Base-by-base conservation (phyloP, 2,329 filamentous ascomycete genomes). In the Cladophialophora exuberans region DNA sequence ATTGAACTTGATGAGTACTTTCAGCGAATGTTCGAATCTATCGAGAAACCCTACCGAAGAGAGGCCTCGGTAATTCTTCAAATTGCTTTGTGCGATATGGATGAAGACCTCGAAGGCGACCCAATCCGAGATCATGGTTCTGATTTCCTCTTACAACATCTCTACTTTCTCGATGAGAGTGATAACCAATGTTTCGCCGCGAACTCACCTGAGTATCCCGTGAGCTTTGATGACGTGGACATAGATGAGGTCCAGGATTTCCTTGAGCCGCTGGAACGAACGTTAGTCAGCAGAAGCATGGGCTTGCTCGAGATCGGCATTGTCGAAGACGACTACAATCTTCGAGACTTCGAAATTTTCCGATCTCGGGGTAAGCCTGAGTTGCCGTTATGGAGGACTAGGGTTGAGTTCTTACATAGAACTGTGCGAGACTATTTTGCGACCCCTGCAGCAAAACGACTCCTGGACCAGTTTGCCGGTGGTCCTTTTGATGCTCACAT, bases 1-100 rank as follows among this genome's bases (percentile, higher is more conserved):
- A 18, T 20, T n/a, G 58, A 58, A 26, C 42, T 61, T n/a, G 51
- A 61, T n/a, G 46, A 47, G 1, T 46, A 52, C 18, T 60, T 58
- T 43, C 28, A 20, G 30, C 45, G 42, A 9, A 60, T 60, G 11
- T 20, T 60, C 11, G 23, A 51, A 9, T 44, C 45, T 10, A 54
- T 58, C 11, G 43, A 56, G 4, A 22, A 15, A 15, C 13, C 22
- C 5, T 50, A 59, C 25, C 25, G 52, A 23, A 33, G 36, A 17
- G 52, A 59, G 44, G 52, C 52, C 10, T 55, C 56, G 5, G 39
- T 26, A 9, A 9, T 59, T 13, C 36, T 59, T 7, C 56, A 59
- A 23, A 56, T 42, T n/a, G 56, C 55, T 20, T 50, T 56, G 23
- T 39, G 3, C 20, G 10, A 3, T 20, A 44, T 11, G 3, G 15